Evolutionary conservation across 176 grass and related monocot genomes (phyloP).

Genomic region (Bromus sterilis): DNA sequence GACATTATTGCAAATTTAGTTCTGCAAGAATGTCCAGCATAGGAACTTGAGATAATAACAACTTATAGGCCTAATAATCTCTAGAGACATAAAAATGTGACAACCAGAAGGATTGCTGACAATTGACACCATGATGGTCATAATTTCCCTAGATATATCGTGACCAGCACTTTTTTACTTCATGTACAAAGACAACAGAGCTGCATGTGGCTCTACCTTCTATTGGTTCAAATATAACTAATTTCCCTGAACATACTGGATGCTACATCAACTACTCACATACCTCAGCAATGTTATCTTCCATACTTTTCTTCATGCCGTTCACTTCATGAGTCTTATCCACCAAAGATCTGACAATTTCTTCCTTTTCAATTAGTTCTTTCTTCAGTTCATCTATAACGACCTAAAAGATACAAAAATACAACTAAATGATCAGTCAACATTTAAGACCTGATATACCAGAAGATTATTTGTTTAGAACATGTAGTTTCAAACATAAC

Average conservation of each 20-base stretch:
- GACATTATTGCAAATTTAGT: not conserved
- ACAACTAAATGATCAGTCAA: not conserved
- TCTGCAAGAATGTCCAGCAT: not conserved
- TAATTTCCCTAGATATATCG: not conserved
- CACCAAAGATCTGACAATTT: conserved; percentile 37
- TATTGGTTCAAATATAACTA: not conserved
- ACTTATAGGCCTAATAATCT: not conserved
- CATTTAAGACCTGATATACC: not conserved
- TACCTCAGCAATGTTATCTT: conserved; percentile 53
- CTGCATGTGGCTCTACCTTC: not conserved
- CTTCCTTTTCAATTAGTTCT: conserved; percentile 43
- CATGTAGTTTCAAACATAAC: conserved; percentile 1
- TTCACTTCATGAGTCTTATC: conserved; percentile 62
- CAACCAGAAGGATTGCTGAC: not conserved
- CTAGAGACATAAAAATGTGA: not conserved
- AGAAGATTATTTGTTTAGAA: not conserved
- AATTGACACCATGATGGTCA: not conserved
- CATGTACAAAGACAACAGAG: not conserved
- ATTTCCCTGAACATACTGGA: not conserved
- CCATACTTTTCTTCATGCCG: conserved; percentile 36
- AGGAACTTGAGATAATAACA: not conserved
- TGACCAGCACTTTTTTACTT: not conserved
- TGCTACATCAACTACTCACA: conserved; percentile 8
- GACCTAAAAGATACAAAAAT: conserved; percentile 33
- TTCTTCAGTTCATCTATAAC: conserved; percentile 59